A percentile compares a stretch with the other conserved stretches of the same genome.
phyloP scores from a whole-genome alignment of 2,329 filamentous ascomycete species.

The Sclerotinia borealis region DNA sequence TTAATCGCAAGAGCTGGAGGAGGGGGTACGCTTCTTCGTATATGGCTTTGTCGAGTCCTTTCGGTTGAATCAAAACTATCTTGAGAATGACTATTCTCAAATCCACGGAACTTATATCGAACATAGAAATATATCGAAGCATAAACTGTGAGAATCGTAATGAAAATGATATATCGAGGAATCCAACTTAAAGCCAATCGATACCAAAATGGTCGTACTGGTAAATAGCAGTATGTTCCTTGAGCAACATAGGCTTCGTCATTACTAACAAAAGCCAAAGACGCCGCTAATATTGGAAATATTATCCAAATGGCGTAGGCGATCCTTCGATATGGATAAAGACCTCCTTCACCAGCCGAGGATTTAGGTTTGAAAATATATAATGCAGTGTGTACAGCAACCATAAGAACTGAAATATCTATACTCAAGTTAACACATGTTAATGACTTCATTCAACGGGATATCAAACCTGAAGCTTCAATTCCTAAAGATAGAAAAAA shows the following conservation, averaged over 20 bases:
- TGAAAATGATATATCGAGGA: conserved; percentile 64
- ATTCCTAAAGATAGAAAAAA: conserved; percentile 63
- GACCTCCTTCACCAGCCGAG: conserved; percentile 49
- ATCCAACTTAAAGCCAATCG: conserved; percentile 64
- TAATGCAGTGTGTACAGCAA: conserved; percentile 66
- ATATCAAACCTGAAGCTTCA: conserved; percentile 50
- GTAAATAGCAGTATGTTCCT: conserved; percentile 65
- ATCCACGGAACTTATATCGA: conserved; percentile 32
- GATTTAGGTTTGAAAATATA: conserved; percentile 58
- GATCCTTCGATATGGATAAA: conserved; percentile 59
- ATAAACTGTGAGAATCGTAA: conserved; percentile 59
- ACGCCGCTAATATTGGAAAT: conserved; percentile 54
- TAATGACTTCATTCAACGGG: not conserved
- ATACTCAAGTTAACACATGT: not conserved
- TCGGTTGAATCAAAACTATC: conserved; percentile 12
- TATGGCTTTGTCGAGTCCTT: conserved; percentile 10
- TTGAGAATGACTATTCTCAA: conserved; percentile 17
- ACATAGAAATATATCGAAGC: conserved; percentile 67
- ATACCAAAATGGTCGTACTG: conserved; percentile 62
- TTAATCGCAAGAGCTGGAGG: conserved; percentile 25
- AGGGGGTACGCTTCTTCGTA: conserved; percentile 19
- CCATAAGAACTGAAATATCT: conserved; percentile 66
- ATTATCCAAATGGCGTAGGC: conserved; percentile 53
- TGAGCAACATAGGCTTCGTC: conserved; percentile 52
- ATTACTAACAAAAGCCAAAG: conserved; percentile 56